These are phyloP conservation scores for Alternaria panax DNA, from an alignment of 2,329 filamentous ascomycete genomes.

Conservation along the genomic window DNA sequence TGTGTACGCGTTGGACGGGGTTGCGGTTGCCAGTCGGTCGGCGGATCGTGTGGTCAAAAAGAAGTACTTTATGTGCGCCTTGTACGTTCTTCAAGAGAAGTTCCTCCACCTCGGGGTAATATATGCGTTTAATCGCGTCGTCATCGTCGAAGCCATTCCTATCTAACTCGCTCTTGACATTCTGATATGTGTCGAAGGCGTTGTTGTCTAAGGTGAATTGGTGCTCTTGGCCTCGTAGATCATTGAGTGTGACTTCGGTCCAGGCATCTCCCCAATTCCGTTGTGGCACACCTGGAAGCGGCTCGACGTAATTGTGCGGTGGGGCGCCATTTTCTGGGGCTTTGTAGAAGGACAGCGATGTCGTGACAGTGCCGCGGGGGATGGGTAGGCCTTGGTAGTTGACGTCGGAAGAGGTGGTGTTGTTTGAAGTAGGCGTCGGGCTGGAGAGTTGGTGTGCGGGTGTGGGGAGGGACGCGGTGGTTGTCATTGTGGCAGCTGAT, in stretches of 20 bases:
- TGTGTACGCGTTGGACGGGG: slow-evolving; percentile 77
- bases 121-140: slow-evolving; percentile 70
- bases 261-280: slow-evolving; percentile 66
- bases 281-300: slow-evolving; percentile 67
- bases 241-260: slow-evolving; percentile 67
- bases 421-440: slow-evolving; percentile 31
- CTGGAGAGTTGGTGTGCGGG: slow-evolving; percentile 52
- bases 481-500: slow-evolving; percentile 49
- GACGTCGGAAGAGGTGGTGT: slow-evolving; percentile 39
- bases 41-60: slow-evolving; percentile 93
- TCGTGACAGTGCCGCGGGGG: slow-evolving; percentile 36
- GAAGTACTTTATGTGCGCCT: slow-evolving; percentile 69
- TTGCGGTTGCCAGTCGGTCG: slow-evolving; percentile 68
- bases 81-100: slow-evolving; percentile 73
- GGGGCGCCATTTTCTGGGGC: slow-evolving; percentile 37
- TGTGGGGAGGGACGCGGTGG: slow-evolving; percentile 51
- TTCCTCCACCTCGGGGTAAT: slow-evolving; percentile 84
- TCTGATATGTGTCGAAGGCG: slow-evolving; percentile 73
- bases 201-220: slow-evolving; percentile 74
- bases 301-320: slow-evolving; percentile 64
- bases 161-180: slow-evolving; percentile 63
- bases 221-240: slow-evolving; percentile 75
- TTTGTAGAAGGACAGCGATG: slow-evolving; percentile 41
- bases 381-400: slow-evolving; percentile 43
- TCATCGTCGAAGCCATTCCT: slow-evolving; percentile 71